Evolutionary conservation across 2,329 filamentous ascomycete species (phyloP).

Genomic region (Diaporthe ilicicola): DNA sequence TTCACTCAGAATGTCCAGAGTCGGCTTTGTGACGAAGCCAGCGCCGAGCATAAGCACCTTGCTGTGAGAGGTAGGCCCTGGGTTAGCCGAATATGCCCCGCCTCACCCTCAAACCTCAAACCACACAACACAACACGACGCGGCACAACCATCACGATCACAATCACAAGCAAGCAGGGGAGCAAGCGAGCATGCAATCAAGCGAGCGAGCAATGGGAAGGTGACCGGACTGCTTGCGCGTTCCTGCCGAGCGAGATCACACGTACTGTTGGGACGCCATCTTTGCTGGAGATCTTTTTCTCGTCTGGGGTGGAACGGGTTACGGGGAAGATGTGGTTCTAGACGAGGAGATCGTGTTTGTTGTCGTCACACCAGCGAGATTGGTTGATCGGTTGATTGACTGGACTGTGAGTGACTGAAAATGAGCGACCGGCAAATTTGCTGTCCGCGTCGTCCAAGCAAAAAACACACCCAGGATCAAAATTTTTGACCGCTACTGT

Average conservation of each 20-base stretch:
- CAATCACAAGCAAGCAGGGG: neutral
- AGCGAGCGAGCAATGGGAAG: neutral
- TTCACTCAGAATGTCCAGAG: conserved; percentile 69
- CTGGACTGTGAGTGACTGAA: too few species aligned
- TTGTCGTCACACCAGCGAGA: conserved; percentile 14
- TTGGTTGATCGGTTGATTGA: neutral
- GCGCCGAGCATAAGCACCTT: conserved; percentile 58
- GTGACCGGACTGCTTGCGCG: neutral
- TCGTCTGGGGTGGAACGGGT: conserved; percentile 10
- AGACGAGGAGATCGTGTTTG: conserved; percentile 21
- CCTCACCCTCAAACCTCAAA: neutral
- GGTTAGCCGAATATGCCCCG: conserved; percentile 21
- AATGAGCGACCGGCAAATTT: conserved; percentile 2
- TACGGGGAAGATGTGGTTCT: neutral
- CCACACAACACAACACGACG: neutral
- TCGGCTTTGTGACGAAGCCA: conserved; percentile 70
- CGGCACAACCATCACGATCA: neutral
- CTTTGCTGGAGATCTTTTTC: conserved; percentile 17
- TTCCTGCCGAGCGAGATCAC: conserved; percentile 17
- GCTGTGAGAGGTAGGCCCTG: conserved; percentile 32
- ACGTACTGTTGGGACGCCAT: conserved; percentile 33
- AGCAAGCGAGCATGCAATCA: neutral
- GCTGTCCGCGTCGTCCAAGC: conserved; percentile 1
- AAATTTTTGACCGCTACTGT: conserved; percentile 18
- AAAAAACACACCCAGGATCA: neutral